Evolutionary conservation across 495 filamentous ascomycete genomes (phyloP).

Genomic region (Aspergillus taichungensis): DNA sequence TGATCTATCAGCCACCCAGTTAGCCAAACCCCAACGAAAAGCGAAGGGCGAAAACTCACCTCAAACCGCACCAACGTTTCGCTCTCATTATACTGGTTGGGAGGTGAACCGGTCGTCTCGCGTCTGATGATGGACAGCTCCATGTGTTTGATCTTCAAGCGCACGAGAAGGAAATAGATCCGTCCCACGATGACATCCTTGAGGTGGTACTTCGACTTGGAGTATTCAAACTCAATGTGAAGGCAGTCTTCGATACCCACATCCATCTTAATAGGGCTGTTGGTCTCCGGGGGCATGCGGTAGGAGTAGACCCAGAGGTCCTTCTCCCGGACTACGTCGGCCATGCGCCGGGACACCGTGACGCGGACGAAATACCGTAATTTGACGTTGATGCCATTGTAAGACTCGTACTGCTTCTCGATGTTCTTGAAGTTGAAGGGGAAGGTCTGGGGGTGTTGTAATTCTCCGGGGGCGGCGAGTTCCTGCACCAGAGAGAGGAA

Average conservation of each 20-base stretch:
- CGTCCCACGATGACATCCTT: conserved; percentile 99
- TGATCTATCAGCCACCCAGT: conserved; percentile 56
- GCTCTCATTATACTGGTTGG: conserved; percentile 99
- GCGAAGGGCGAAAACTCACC: conserved; percentile 40
- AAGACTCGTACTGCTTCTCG: conserved; percentile 99
- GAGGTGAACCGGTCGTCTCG: conserved; percentile 94
- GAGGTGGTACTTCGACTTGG: conserved; percentile 96
- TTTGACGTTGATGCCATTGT: conserved; percentile 99
- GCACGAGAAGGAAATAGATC: conserved; percentile 97
- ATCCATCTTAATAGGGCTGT: conserved; percentile 99
- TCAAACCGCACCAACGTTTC: conserved; percentile 97
- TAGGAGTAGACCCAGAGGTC: conserved; percentile 99
- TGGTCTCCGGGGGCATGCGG: conserved; percentile 95
- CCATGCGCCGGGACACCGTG: conserved; percentile 93
- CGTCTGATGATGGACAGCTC: conserved; percentile 95
- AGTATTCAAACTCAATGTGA: conserved; percentile 99
- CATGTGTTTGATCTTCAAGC: conserved; percentile 99
- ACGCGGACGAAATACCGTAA: conserved; percentile 97
- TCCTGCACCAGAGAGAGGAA: conserved; percentile 95
- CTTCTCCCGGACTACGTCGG: conserved; percentile 96
- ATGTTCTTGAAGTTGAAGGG: conserved; percentile 99
- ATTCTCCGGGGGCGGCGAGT: conserved; percentile 89
- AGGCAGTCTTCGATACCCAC: conserved; percentile 99
- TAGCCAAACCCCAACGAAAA: background rate
- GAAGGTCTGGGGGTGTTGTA: conserved; percentile 97